These are phyloP conservation scores for Barnettozyma wickerhamii DNA, from an alignment of 805 yeast genomes.

Conservation along the genomic window DNA sequence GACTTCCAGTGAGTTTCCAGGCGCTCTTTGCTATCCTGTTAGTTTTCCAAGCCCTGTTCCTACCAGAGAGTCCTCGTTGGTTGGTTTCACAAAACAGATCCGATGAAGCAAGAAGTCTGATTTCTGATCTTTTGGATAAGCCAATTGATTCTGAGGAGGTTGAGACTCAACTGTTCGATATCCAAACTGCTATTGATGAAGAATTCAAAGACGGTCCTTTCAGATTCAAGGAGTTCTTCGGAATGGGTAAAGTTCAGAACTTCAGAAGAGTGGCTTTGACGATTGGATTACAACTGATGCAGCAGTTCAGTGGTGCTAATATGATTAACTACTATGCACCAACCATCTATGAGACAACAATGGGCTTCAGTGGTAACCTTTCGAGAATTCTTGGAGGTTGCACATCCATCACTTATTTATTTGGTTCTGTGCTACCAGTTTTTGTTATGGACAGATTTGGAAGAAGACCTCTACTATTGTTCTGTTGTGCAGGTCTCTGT, in stretches of 20 bases:
- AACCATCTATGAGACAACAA: slow-evolving; percentile 36
- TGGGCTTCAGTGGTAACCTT: slow-evolving; percentile 30
- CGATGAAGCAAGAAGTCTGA: slow-evolving; percentile 36
- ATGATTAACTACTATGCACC: slow-evolving; percentile 48
- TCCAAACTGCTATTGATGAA: slow-evolving; percentile 13
- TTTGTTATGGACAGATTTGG: slow-evolving; percentile 43
- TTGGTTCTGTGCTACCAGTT: slow-evolving; percentile 40
- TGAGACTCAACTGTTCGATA: slow-evolving; percentile 11
- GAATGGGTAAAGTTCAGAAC: slow-evolving; percentile 26
- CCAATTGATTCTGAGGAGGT: slow-evolving; percentile 19
- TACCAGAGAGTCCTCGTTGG: slow-evolving; percentile 58
- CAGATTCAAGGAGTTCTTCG: slow-evolving; percentile 10
- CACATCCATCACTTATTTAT: slow-evolving; percentile 35
- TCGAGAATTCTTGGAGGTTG: slow-evolving; percentile 36
- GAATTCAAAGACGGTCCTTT: slow-evolving; percentile 12
- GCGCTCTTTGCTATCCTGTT: slow-evolving; percentile 38
- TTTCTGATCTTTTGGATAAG: slow-evolving; percentile 36
- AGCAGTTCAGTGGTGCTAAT: slow-evolving; percentile 41
- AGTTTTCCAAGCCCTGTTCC: slow-evolving; percentile 17
- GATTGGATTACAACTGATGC: slow-evolving; percentile 22
- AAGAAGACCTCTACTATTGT: slow-evolving; percentile 31
- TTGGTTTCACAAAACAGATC: slow-evolving; percentile 38
- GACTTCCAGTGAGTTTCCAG: slow-evolving; percentile 68
- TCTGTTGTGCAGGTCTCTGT: slow-evolving; percentile 12
- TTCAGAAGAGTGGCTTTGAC: slow-evolving; percentile 27